Conservation (phyloP, 2,329 filamentous ascomycete species). For the Neopestalotiopsis sp. region DNA sequence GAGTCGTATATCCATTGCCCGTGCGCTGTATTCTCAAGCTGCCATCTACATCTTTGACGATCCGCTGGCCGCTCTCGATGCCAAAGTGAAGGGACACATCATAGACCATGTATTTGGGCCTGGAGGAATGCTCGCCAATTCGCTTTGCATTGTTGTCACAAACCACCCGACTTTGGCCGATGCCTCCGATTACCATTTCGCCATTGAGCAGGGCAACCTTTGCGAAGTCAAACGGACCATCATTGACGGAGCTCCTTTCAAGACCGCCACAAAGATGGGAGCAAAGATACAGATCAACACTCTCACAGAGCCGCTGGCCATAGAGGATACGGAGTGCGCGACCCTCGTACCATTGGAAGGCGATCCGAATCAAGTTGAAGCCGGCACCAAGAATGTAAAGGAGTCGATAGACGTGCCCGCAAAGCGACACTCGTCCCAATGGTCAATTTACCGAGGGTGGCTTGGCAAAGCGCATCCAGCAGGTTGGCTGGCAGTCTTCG, state of each 20-base stretch:
- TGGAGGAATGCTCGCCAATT: neutral
- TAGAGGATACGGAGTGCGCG: too few relatives aligned
- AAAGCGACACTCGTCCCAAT: neutral
- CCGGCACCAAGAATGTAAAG: neutral
- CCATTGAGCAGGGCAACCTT: neutral
- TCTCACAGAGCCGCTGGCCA: neutral
- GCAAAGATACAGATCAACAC: neutral
- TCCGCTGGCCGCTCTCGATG: constrained; percentile 24
- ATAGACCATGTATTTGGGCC: neutral
- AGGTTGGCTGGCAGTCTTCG: neutral
- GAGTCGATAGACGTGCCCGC: neutral
- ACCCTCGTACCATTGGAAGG: too few relatives aligned
- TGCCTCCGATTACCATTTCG: neutral
- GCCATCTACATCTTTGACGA: constrained; percentile 23
- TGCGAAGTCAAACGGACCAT: neutral
- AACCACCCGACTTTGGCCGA: neutral
- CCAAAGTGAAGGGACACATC: neutral
- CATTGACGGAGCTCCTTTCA: neutral
- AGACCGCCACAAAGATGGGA: neutral
- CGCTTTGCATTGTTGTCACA: neutral
- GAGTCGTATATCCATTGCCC: constrained; percentile 23
- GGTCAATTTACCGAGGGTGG: neutral
- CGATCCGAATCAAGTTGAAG: too few relatives aligned
- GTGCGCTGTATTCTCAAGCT: constrained; percentile 25
- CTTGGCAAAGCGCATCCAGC: neutral